Evolutionary conservation across 2,329 filamentous ascomycete species (phyloP).

Genomic region (Cladophialophora psammophila): DNA sequence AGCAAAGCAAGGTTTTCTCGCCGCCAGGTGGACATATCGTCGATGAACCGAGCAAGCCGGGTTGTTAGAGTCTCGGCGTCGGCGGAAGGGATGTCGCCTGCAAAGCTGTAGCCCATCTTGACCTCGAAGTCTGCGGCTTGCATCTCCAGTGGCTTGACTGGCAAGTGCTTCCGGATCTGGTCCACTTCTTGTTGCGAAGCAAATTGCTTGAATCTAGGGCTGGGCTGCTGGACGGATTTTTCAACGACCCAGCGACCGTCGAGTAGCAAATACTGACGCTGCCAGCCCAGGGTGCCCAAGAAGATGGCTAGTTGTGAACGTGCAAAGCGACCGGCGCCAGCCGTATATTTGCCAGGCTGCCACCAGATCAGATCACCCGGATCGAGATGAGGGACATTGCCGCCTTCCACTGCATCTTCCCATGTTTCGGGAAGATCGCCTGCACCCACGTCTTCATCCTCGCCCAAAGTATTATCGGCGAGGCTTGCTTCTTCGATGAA

Average conservation of each 20-base stretch:
- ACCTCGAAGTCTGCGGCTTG: slow-evolving; percentile 41
- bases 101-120: slow-evolving; percentile 38
- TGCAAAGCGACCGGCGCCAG: slow-evolving; percentile 1
- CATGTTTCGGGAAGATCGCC: slow-evolving; percentile 5
- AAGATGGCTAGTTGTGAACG: slow-evolving; percentile 32
- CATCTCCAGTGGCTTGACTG: slow-evolving; percentile 31
- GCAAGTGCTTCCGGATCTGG: slow-evolving; percentile 32
- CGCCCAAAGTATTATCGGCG: slow-evolving; percentile 18
- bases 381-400: not conserved
- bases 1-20: slow-evolving; percentile 45
- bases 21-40: slow-evolving; percentile 47
- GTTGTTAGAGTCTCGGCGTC: slow-evolving; percentile 47
- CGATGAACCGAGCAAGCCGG: slow-evolving; percentile 47
- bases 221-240: not conserved
- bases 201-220: slow-evolving; percentile 28
- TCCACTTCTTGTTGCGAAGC: slow-evolving; percentile 34
- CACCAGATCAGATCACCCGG: slow-evolving; percentile 31
- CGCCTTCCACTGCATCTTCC: slow-evolving; percentile 14
- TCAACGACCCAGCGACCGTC: slow-evolving; percentile 37
- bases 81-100: slow-evolving; percentile 50
- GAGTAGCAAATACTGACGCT: slow-evolving; percentile 35
- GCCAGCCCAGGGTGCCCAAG: slow-evolving; percentile 28
- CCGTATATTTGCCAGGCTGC: slow-evolving; percentile 13
- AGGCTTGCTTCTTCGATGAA: slow-evolving; percentile 33
- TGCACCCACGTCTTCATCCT: slow-evolving; percentile 19